A percentile compares a stretch with the other conserved stretches of the same genome.
Evolutionary conservation across 2,329 filamentous ascomycete species (phyloP).

Genomic region (Penicillium sp.): DNA sequence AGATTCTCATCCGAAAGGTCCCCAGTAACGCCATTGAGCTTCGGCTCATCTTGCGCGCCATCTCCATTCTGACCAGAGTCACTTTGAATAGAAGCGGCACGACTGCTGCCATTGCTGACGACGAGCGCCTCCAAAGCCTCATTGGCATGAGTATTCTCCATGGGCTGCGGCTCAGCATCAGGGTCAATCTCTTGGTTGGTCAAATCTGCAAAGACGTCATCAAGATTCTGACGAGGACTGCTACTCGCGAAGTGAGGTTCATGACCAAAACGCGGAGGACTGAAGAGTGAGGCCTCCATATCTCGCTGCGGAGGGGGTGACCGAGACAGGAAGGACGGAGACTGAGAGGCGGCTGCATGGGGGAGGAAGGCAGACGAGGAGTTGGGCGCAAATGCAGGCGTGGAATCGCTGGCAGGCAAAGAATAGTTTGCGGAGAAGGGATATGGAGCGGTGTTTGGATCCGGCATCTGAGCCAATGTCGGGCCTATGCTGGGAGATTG

Average conservation of each 20-base stretch:
- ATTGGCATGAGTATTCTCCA: conserved; percentile 47
- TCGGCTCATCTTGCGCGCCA: conserved; percentile 18
- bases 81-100: conserved; percentile 29
- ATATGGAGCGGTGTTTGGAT: conserved; percentile 32
- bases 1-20: conserved; percentile 3
- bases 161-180: conserved; percentile 31
- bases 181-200: conserved; percentile 44
- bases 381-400: conserved; percentile 36
- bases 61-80: conserved; percentile 24
- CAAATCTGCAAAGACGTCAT: conserved; percentile 47
- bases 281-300: conserved; percentile 43
- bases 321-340: conserved; percentile 40
- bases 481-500: conserved; percentile 33
- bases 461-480: conserved; percentile 33
- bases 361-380: conserved; percentile 40
- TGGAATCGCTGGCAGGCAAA: conserved; percentile 36
- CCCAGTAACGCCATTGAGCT: neutral
- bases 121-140: conserved; percentile 46
- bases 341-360: conserved; percentile 32
- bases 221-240: conserved; percentile 41
- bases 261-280: conserved; percentile 39
- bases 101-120: conserved; percentile 38
- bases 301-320: conserved; percentile 39
- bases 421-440: conserved; percentile 41
- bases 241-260: conserved; percentile 33